These are phyloP conservation scores for Actinomucor elegans DNA, from an alignment of 371 early-diverging fungal species.

Conservation along the genomic window DNA sequence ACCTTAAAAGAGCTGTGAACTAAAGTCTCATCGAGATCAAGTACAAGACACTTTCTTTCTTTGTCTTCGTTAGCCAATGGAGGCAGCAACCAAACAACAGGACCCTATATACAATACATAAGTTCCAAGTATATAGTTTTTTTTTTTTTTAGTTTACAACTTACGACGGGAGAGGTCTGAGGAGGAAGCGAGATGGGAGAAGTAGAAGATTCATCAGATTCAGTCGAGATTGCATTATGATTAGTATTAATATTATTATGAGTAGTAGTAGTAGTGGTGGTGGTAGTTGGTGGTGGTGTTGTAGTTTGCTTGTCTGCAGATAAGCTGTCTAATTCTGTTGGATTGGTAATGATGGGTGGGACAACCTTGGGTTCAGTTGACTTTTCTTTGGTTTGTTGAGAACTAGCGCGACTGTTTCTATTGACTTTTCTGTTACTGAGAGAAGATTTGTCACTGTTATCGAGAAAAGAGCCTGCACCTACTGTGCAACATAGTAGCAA, in stretches of 20 bases:
- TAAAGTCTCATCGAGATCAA: conserved; percentile 69
- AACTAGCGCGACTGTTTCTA: conserved; percentile 9
- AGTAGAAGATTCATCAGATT: conserved; percentile 1
- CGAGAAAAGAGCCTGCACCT: conserved; percentile 32
- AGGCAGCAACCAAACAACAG: conserved; percentile 36
- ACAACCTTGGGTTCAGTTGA: not conserved
- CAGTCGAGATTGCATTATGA: not conserved
- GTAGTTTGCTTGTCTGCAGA: not conserved
- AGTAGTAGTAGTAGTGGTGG: not conserved
- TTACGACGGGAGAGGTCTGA: conserved; percentile 20
- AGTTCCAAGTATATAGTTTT: not conserved
- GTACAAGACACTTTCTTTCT: conserved; percentile 55
- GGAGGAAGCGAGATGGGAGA: conserved; percentile 18
- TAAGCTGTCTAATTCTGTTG: conserved; percentile 7
- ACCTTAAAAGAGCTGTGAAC: conserved; percentile 67
- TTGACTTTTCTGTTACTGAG: conserved; percentile 8
- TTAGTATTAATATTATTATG: conserved; percentile 4
- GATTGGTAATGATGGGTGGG: conserved; percentile 13
- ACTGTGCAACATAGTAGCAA: conserved; percentile 32
- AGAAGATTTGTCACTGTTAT: conserved; percentile 34
- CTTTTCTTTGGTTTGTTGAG: conserved; percentile 9
- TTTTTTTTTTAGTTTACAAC: not conserved
- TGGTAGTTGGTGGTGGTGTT: not conserved
- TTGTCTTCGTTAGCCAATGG: conserved; percentile 40
- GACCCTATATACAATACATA: conserved; percentile 15